A percentile compares a stretch with the other conserved stretches of the same genome.
Evolutionary conservation across 1,284 basidiomycete species (phyloP).

Genomic region (Vanrija humicola): DNA sequence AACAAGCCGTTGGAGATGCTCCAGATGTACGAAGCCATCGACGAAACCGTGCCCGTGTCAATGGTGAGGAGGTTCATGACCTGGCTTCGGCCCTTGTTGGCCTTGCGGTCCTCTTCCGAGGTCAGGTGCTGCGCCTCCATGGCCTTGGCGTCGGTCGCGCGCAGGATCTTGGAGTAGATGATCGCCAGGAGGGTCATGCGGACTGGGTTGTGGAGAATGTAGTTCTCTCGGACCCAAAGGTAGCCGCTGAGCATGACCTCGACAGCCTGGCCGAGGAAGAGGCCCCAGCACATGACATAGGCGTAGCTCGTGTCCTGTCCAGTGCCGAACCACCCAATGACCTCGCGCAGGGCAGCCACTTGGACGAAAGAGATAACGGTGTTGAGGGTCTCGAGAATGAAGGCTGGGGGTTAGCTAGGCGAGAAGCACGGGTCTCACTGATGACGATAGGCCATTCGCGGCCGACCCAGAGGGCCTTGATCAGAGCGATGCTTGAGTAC

Average conservation of each 20-base stretch:
- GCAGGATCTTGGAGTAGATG: slow-evolving; percentile 45
- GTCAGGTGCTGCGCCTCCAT: slow-evolving; percentile 39
- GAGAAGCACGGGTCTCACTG: slow-evolving; percentile 17
- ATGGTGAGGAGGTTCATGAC: slow-evolving; percentile 47
- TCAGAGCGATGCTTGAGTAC: slow-evolving; percentile 25
- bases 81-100: slow-evolving; percentile 36
- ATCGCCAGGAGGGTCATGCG: slow-evolving; percentile 37
- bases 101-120: slow-evolving; percentile 20
- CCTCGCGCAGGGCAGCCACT: slow-evolving; percentile 37
- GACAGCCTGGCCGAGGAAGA: slow-evolving; percentile 36
- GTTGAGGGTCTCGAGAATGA: slow-evolving; percentile 30
- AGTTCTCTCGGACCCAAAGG: slow-evolving; percentile 40
- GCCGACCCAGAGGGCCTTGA: slow-evolving; percentile 33
- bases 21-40: slow-evolving; percentile 37
- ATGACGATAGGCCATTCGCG: slow-evolving; percentile 27
- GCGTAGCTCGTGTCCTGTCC: slow-evolving; percentile 35
- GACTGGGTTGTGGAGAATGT: slow-evolving; percentile 40
- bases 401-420: slow-evolving; percentile 17
- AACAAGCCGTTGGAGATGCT: slow-evolving; percentile 34
- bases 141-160: slow-evolving; percentile 39
- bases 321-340: slow-evolving; percentile 34
- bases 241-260: slow-evolving; percentile 29
- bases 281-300: slow-evolving; percentile 44
- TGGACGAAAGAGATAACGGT: slow-evolving; percentile 33
- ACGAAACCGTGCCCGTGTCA: slow-evolving; percentile 34